Base-by-base conservation (phyloP, 257 asterid genomes). In the Coffea canephora region DNA sequence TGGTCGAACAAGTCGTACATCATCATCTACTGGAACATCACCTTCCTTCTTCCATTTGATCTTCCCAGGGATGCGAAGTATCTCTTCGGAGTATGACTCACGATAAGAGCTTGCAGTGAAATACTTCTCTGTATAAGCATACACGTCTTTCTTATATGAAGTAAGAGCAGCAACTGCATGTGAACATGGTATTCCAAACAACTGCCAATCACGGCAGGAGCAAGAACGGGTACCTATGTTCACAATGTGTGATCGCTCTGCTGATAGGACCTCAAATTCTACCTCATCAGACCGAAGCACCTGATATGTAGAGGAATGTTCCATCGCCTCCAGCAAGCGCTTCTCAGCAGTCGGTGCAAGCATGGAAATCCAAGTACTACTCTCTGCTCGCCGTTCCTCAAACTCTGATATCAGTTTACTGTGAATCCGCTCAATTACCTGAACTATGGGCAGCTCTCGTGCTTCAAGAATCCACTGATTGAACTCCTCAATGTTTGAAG, bases 181-280 rank as follows among this genome's bases (percentile, higher is more conserved):
- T 5, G 96, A 88, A 81, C 97, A 92, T n/a, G 96, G 97, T 72
- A 92, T 72, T 31, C 93, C 89, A 25, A 83, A 85, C 78, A 91
- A 21, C 85, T 88, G 92, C 96, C 97, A 92, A 77, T 89, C 96
- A 25, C 88, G 93, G 69, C 97, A 92, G 61, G 94, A 91, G 81
- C 96, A 92, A 57, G 88, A 82, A 67, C 21, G 88, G 2, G 84
- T 79, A 36, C 89, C 83, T 5, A 88, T 89, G 88, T 91, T 91
- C 80, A 91, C 96, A 41, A 89, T 92, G 68, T 91, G 89, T 1
- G 93, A 91, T 36, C 89, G 85, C 25, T 87, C 92, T 15, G 89
- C n/a, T 23, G 96, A 89, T 57, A 91, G 71, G 79, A 92, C 92
- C 87, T 91, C 97, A 68, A 92, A 92, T 77, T 91, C 94, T 13